A percentile compares a stretch with the other conserved stretches of the same genome.
These are phyloP conservation scores for Rhizopogon salebrosus DNA, from an alignment of 768 basidiomycete genomes.

Conservation along the genomic window DNA sequence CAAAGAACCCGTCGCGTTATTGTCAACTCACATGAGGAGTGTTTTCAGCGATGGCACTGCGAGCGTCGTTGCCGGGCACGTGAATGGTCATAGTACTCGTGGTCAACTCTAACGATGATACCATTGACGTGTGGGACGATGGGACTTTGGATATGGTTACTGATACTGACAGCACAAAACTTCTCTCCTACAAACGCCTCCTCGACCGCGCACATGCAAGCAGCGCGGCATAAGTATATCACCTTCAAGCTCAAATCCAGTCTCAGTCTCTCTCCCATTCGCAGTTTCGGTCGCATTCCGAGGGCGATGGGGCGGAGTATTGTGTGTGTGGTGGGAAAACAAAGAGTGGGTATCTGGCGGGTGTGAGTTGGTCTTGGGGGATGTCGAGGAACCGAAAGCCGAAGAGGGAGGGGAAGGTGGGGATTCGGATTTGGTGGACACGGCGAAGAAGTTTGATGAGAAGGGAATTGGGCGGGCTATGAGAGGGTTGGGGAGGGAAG, in stretches of 20 bases:
- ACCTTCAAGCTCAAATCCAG: constrained; percentile 76
- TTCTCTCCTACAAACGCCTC: constrained; percentile 71
- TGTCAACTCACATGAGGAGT: constrained; percentile 4
- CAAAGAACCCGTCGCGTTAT: constrained; percentile 10
- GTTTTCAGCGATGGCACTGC: background rate
- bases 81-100: too few species aligned
- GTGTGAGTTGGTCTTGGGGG: constrained; percentile 45
- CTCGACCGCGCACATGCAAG: constrained; percentile 78
- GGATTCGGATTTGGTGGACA: too few species aligned
- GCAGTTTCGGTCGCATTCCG: constrained; percentile 24
- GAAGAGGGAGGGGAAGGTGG: too few species aligned
- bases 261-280: too few species aligned
- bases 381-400: constrained; percentile 39
- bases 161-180: constrained; percentile 47
- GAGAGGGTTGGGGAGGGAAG: too few species aligned
- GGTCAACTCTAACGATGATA: constrained; percentile 14
- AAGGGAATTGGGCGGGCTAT: too few species aligned
- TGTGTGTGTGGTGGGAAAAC: constrained; percentile 60
- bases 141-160: constrained; percentile 71
- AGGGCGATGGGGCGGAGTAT: constrained; percentile 33
- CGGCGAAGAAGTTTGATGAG: too few species aligned
- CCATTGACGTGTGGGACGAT: constrained; percentile 33
- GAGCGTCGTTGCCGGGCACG: background rate
- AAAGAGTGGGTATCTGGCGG: constrained; percentile 67
- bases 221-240: constrained; percentile 77